Conservation (phyloP, 306 rosid genomes). For the Cicer arietinum region DNA sequence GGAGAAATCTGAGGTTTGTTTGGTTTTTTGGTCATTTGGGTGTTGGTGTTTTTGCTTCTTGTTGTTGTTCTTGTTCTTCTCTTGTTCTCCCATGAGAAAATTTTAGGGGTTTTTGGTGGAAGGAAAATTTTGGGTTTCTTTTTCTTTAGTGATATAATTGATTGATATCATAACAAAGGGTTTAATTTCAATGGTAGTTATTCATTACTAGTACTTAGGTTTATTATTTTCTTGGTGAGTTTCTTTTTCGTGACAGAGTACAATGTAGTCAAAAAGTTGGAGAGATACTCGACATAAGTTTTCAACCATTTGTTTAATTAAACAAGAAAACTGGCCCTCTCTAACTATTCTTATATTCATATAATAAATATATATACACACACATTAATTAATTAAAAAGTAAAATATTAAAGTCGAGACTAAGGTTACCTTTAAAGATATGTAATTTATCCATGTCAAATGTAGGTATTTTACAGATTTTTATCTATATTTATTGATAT, state of each 20-base stretch:
- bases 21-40: slow-evolving; percentile 78
- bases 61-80: slow-evolving; percentile 58
- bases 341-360: neutral
- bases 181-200: slow-evolving; percentile 2
- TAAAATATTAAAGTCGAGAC: too few relatives aligned
- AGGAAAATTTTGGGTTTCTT: neutral
- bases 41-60: slow-evolving; percentile 94
- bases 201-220: neutral
- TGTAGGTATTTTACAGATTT: too few relatives aligned
- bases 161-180: slow-evolving; percentile 32
- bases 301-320: slow-evolving; percentile 14
- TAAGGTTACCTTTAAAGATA: too few relatives aligned
- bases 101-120: slow-evolving; percentile 39
- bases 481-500: too few relatives aligned
- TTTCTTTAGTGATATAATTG: slow-evolving; percentile 33
- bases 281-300: slow-evolving; percentile 32
- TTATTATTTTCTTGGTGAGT: slow-evolving; percentile 27
- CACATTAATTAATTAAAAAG: too few relatives aligned
- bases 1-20: slow-evolving; percentile 78
- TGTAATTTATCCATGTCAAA: too few relatives aligned
- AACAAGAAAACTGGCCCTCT: slow-evolving; percentile 1
- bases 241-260: slow-evolving; percentile 26
- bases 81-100: slow-evolving; percentile 67
- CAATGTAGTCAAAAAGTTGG: slow-evolving; percentile 45
- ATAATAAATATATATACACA: too few relatives aligned